phyloP scores from a whole-genome alignment of 768 basidiomycete genomes.

The Phlebiopsis gigantea region DNA sequence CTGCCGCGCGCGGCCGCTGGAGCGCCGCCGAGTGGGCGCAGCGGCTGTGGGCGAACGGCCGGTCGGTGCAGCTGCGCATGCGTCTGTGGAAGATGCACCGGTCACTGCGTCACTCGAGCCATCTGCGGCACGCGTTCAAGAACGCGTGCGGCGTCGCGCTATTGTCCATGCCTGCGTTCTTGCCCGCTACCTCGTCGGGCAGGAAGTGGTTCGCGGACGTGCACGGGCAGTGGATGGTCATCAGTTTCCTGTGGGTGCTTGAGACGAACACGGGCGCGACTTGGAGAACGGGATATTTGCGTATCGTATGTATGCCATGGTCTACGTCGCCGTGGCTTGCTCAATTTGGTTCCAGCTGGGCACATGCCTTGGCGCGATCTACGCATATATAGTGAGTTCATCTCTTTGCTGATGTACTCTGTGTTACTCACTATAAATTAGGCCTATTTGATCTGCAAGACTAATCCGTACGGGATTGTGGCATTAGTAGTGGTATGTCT shows the following conservation, averaged over 20 bases:
- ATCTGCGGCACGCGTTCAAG: conserved; percentile 41
- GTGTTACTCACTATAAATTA: conserved; percentile 10
- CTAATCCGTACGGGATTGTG: conserved; percentile 39
- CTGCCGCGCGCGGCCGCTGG: too few species aligned
- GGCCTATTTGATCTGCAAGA: conserved; percentile 34
- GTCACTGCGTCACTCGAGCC: conserved; percentile 33
- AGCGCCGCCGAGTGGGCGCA: not conserved
- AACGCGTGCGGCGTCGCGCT: conserved; percentile 39
- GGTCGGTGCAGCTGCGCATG: conserved; percentile 25
- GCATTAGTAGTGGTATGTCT: conserved; percentile 31
- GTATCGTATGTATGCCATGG: conserved; percentile 29
- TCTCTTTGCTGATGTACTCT: not conserved
- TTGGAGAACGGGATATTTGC: conserved; percentile 40
- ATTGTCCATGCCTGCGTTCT: conserved; percentile 38
- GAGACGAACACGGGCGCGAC: conserved; percentile 51
- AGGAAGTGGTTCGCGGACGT: conserved; percentile 31
- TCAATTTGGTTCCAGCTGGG: conserved; percentile 20
- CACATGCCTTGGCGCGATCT: conserved; percentile 27
- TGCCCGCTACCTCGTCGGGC: conserved; percentile 32
- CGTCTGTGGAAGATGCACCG: conserved; percentile 27
- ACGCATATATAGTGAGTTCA: conserved; percentile 29
- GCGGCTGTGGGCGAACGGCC: conserved; percentile 2
- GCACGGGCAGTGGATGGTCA: conserved; percentile 46
- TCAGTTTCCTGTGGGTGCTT: conserved; percentile 44
- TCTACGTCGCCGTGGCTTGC: too few species aligned